Evolutionary conservation across 2,329 filamentous ascomycete species (phyloP).

Genomic region (Ophiostoma sp.): DNA sequence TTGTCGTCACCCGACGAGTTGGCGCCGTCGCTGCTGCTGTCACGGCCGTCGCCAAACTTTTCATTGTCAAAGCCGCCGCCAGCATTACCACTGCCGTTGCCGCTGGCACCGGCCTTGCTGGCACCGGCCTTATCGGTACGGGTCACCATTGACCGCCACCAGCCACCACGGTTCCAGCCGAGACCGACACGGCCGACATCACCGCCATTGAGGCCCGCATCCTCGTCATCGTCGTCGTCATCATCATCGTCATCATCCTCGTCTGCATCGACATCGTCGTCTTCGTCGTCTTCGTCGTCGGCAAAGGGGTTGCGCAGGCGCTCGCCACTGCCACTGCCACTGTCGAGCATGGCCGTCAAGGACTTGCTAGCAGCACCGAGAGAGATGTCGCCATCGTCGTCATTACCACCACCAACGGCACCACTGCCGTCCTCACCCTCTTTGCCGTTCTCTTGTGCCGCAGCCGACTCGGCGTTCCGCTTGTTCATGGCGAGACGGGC

Average conservation of each 20-base stretch:
- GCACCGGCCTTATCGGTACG: slow-evolving; percentile 21
- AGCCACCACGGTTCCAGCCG: slow-evolving; percentile 40
- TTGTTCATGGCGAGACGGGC: slow-evolving; percentile 78
- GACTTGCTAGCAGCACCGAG: slow-evolving; percentile 18
- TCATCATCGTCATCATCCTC: slow-evolving; percentile 37
- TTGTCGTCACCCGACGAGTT: slow-evolving; percentile 44
- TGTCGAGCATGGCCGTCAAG: slow-evolving; percentile 21
- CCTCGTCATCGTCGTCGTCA: slow-evolving; percentile 45
- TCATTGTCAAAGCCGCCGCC: slow-evolving; percentile 29
- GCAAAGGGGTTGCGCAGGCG: slow-evolving; percentile 55
- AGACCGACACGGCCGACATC: slow-evolving; percentile 32
- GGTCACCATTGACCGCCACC: slow-evolving; percentile 41
- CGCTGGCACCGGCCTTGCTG: neutral
- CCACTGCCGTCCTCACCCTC: slow-evolving; percentile 33
- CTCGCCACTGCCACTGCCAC: slow-evolving; percentile 30
- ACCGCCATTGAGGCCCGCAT: slow-evolving; percentile 41
- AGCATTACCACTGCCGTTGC: neutral
- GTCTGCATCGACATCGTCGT: slow-evolving; percentile 44
- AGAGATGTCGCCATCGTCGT: slow-evolving; percentile 16
- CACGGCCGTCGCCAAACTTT: slow-evolving; percentile 41
- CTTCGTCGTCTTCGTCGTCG: slow-evolving; percentile 59
- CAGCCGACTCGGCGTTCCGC: slow-evolving; percentile 51
- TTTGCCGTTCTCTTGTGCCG: slow-evolving; percentile 45
- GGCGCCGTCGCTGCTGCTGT: slow-evolving; percentile 33
- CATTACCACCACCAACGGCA: neutral